Evolutionary conservation across 805 yeast species (phyloP).

Genomic region (Sugiyamaella chiloensis): DNA sequence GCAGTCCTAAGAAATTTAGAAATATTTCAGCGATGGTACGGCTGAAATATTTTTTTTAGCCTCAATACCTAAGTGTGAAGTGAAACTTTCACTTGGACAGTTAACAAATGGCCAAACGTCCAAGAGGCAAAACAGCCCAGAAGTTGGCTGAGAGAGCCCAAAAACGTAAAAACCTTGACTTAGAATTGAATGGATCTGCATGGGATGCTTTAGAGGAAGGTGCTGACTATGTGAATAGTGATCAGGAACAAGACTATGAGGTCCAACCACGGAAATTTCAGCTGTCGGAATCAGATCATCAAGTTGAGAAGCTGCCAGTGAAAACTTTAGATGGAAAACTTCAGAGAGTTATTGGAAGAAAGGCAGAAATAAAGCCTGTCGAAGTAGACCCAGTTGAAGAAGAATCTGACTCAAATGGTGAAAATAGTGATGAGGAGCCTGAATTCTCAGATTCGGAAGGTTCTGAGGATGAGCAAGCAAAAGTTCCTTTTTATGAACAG

Average conservation of each 20-base stretch:
- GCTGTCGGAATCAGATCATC: conserved; percentile 35
- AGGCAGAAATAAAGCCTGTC: conserved; percentile 25
- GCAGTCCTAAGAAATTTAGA: no score
- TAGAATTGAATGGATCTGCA: conserved; percentile 14
- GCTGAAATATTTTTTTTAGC: conserved; percentile 12
- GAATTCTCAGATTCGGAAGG: conserved; percentile 27
- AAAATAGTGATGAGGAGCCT: conserved; percentile 27
- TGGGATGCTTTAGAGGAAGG: conserved; percentile 19
- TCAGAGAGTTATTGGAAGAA: conserved; percentile 52
- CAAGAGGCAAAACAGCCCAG: conserved; percentile 23
- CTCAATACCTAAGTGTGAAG: neutral
- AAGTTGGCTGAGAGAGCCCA: conserved; percentile 24
- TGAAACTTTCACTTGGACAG: no score
- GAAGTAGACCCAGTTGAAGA: conserved; percentile 28
- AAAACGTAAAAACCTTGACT: conserved; percentile 19
- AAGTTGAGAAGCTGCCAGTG: conserved; percentile 75
- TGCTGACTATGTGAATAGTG: conserved; percentile 38
- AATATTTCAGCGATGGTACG: no score
- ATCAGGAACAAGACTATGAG: conserved; percentile 79
- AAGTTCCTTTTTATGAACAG: conserved; percentile 37
- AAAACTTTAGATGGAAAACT: conserved; percentile 67
- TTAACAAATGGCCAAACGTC: conserved; percentile 28
- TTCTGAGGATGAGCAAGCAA: conserved; percentile 32
- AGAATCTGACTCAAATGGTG: conserved; percentile 29
- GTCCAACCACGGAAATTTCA: conserved; percentile 57